A percentile compares a stretch with the other conserved stretches of the same genome.
Conservation (phyloP, 164 flowering plant genomes). For the Stephania yunnanensis region DNA sequence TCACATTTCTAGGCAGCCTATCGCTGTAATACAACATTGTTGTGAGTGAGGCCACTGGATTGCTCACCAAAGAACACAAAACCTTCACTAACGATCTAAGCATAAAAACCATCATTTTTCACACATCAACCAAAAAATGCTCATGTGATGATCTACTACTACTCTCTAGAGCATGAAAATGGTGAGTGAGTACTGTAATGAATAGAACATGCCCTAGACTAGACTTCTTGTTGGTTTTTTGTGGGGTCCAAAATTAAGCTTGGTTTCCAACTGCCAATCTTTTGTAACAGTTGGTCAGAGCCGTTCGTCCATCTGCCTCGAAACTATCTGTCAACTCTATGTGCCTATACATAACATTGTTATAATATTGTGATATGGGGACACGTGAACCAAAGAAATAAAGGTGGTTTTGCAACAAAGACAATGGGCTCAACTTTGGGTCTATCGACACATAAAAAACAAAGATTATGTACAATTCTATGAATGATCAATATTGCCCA, state of each 20-base stretch:
- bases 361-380: not conserved
- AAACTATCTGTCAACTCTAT: not conserved
- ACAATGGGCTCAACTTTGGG: constrained; percentile 1
- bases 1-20: constrained; percentile 41
- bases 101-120: constrained; percentile 42
- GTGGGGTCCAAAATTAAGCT: too few relatives aligned
- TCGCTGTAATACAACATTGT: constrained; percentile 55
- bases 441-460: not conserved
- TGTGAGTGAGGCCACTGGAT: constrained; percentile 42
- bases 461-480: not conserved
- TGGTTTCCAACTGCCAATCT: constrained; percentile 1
- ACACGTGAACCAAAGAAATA: not conserved
- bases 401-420: not conserved
- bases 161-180: too few relatives aligned
- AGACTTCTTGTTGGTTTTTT: too few relatives aligned
- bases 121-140: constrained; percentile 10
- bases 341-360: not conserved
- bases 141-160: not conserved
- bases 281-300: not conserved
- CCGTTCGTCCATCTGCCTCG: not conserved
- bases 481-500: too few relatives aligned
- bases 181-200: not conserved
- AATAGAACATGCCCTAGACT: too few relatives aligned
- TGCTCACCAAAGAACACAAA: constrained; percentile 23
- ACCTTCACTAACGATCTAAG: constrained; percentile 46